Evolutionary conservation across 257 asterid genomes (phyloP).

Genomic region (Henckelia pumila): DNA sequence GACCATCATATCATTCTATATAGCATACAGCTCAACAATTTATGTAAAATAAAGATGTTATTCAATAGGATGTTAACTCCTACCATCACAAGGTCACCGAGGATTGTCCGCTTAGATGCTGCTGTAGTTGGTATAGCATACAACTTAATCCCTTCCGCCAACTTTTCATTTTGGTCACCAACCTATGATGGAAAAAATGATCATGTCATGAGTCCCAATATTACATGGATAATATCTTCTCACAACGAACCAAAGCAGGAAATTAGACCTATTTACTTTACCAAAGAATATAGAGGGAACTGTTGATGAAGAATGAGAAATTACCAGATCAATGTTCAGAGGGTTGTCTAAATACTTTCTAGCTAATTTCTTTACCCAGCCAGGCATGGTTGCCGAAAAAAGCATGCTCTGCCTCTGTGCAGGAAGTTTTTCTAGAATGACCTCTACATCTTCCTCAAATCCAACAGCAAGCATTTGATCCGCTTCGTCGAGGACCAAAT

Average conservation of each 20-base stretch:
- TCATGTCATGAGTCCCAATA: background rate
- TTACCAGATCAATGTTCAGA: slow-evolving; percentile 83
- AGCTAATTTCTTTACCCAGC: slow-evolving; percentile 89
- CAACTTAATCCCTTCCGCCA: slow-evolving; percentile 87
- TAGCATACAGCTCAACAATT: background rate
- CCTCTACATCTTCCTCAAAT: slow-evolving; percentile 93
- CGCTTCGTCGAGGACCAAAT: slow-evolving; percentile 95
- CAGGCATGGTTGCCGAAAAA: slow-evolving; percentile 98
- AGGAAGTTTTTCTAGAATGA: slow-evolving; percentile 70
- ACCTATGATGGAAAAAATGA: slow-evolving; percentile 44
- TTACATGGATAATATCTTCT: slow-evolving; percentile 1
- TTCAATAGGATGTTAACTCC: slow-evolving; percentile 18
- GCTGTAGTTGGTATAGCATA: slow-evolving; percentile 61
- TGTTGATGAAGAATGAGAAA: slow-evolving; percentile 18
- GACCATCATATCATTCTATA: background rate
- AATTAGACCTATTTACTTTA: background rate
- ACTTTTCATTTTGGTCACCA: slow-evolving; percentile 75
- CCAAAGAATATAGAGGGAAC: background rate
- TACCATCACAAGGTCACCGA: slow-evolving; percentile 80
- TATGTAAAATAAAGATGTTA: background rate
- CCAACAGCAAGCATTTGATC: slow-evolving; percentile 99
- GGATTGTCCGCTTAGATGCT: slow-evolving; percentile 69
- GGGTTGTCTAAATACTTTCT: slow-evolving; percentile 76
- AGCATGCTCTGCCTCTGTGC: slow-evolving; percentile 93
- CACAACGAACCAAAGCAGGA: background rate